Base-by-base conservation (phyloP, 345 rosid species). In the Rhizophora mangle region DNA sequence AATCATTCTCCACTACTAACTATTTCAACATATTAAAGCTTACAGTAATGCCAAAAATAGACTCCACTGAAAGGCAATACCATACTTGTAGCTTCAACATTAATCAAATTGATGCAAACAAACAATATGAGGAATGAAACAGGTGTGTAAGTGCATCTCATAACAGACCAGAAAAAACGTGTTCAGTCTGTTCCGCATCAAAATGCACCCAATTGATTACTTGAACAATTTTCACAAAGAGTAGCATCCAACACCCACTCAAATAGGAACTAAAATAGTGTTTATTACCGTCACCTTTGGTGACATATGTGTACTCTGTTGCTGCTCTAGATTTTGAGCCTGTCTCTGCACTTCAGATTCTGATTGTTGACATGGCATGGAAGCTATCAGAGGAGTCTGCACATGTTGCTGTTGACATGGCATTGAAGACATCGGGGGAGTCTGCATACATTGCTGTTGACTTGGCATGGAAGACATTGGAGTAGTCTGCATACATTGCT, bases 261-360 rank as follows among this genome's bases (percentile, higher is more conserved):
- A 46, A 66, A 46, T 31, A 64, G 58, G 34, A 55, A 26, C 37
- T 62, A 68, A 46, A 73, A 31, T 51, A 54, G 60, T 9, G 65
- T 59, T 64, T 49, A 76, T 62, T 24, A 39, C 8, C 74, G 81
- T 88, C 91, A 83, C 84, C 27, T 47, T 39, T 60, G 62, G 72
- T 79, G 78, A 34, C 61, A 75, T 68, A 69, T 80, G 79, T 39
- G 70, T 66, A 71, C 65, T 72, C 57, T 74, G 84, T 64, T 68
- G 84, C 73, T 83, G 86, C 64, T 82, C 85, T 47, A 70, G 27
- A 64, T 64, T 76, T 63, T 76, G 83, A 57, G 58, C 74, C 21
- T 78, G 82, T 69, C 76, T 75, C 63, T 73, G 81, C 71, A 69
- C 67, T 77, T 80, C 89, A 54, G 85, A 70, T 64, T 56, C 81